These are phyloP conservation scores for Phytophthora pistaciae DNA, from an alignment of 352 stramenopile species.

Conservation along the genomic window DNA sequence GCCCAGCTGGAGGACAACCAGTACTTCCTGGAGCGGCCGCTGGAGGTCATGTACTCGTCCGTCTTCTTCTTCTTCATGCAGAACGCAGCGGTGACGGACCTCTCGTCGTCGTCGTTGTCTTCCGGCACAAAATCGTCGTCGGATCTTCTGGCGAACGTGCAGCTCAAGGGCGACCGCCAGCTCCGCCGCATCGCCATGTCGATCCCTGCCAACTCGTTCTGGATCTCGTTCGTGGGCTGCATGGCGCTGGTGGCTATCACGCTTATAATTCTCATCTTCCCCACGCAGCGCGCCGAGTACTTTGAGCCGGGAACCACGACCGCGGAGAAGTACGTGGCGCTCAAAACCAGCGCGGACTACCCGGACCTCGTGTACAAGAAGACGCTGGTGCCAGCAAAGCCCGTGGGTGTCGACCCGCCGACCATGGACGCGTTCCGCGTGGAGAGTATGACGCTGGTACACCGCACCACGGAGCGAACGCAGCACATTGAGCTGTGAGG, in stretches of 20 bases:
- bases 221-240: slow-evolving; percentile 39
- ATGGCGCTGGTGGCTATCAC: slow-evolving; percentile 32
- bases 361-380: slow-evolving; percentile 42
- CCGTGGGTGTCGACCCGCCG: background rate
- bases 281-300: slow-evolving; percentile 34
- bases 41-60: slow-evolving; percentile 60
- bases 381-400: slow-evolving; percentile 23
- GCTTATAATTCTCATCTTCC: slow-evolving; percentile 38
- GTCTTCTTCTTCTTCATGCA: slow-evolving; percentile 56
- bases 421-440: slow-evolving; percentile 30
- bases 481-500: slow-evolving; percentile 27
- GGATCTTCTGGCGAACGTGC: slow-evolving; percentile 33
- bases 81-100: slow-evolving; percentile 42
- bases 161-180: slow-evolving; percentile 49
- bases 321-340: slow-evolving; percentile 36
- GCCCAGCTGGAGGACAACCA: slow-evolving; percentile 46
- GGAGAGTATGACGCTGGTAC: slow-evolving; percentile 30
- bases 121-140: slow-evolving; percentile 4
- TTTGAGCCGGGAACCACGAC: slow-evolving; percentile 36
- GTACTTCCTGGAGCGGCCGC: slow-evolving; percentile 44
- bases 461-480: slow-evolving; percentile 7
- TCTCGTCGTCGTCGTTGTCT: slow-evolving; percentile 14
- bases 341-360: slow-evolving; percentile 34
- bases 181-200: slow-evolving; percentile 39
- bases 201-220: slow-evolving; percentile 43